Conservation (phyloP, 306 rosid species). For the Echinosophora koreensis region DNA sequence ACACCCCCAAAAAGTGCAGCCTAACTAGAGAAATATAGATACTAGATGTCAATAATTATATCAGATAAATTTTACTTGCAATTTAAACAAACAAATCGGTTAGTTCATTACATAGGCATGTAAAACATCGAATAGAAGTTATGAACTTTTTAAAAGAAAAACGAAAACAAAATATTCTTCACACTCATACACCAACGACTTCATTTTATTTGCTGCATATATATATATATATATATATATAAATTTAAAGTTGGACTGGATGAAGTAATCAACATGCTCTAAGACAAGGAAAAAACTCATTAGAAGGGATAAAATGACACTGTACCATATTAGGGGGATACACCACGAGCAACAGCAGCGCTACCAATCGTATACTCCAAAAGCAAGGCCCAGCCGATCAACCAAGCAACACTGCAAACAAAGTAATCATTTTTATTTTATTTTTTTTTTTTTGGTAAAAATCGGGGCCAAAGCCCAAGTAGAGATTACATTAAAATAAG, state of each 20-base stretch:
- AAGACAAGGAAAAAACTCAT: not conserved
- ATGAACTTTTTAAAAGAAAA: conserved; percentile 7
- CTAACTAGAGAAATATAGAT: conserved; percentile 50
- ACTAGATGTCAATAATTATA: conserved; percentile 23
- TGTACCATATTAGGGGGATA: conserved; percentile 90
- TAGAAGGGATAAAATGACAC: conserved; percentile 19
- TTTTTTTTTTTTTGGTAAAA: too few relatives aligned
- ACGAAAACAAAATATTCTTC: not conserved
- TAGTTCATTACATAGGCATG: not conserved
- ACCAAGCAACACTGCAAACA: conserved; percentile 87
- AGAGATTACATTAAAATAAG: too few relatives aligned
- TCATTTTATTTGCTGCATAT: not conserved
- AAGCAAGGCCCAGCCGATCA: conserved; percentile 90
- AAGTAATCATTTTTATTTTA: conserved; percentile 26
- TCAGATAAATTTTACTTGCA: conserved; percentile 1
- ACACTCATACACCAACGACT: not conserved
- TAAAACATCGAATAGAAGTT: conserved; percentile 11
- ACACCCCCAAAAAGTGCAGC: conserved; percentile 85
- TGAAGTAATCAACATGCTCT: conserved; percentile 33
- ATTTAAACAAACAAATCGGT: not conserved
- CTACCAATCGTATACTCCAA: conserved; percentile 91
- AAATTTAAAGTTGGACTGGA: conserved; percentile 7
- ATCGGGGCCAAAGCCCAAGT: too few relatives aligned
- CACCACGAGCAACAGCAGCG: conserved; percentile 93
- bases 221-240: too few relatives aligned